Evolutionary conservation across 306 rosid species (phyloP).

Genomic region (Astragalus membranaceus): DNA sequence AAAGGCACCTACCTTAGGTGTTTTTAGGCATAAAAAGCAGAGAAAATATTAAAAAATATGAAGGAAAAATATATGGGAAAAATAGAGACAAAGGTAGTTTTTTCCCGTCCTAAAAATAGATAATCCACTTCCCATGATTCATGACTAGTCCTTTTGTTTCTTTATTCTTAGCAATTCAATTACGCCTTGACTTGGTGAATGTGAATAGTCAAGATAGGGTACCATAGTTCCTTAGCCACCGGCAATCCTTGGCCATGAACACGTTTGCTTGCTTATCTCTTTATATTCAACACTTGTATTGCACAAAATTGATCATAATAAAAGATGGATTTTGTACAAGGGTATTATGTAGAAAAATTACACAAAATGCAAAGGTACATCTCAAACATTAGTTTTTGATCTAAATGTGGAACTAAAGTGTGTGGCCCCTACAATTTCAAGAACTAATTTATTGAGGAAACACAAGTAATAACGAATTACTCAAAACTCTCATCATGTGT

Average conservation of each 20-base stretch:
- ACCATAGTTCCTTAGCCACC: background rate
- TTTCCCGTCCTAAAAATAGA: no score
- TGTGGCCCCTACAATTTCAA: no score
- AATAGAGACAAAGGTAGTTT: no score
- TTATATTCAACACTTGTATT: background rate
- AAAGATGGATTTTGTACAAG: background rate
- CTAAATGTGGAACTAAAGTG: background rate
- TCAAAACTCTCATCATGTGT: background rate
- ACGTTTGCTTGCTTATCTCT: background rate
- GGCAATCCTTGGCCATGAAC: background rate
- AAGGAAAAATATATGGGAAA: no score
- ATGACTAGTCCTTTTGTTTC: background rate
- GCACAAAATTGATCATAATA: background rate
- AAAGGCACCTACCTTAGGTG: no score
- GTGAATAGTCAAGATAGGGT: background rate
- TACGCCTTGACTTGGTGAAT: background rate
- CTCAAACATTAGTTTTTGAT: background rate
- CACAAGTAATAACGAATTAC: background rate
- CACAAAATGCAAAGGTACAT: background rate
- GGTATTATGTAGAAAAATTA: background rate
- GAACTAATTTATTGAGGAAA: no score
- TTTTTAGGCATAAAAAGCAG: no score
- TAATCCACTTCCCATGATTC: no score
- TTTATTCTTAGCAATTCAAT: background rate
- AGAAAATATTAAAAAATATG: no score